Percentiles rank a stretch among this genome's conserved stretches.
Conservation (phyloP, 352 stramenopile species). For the Aphanomyces euteiches region DNA sequence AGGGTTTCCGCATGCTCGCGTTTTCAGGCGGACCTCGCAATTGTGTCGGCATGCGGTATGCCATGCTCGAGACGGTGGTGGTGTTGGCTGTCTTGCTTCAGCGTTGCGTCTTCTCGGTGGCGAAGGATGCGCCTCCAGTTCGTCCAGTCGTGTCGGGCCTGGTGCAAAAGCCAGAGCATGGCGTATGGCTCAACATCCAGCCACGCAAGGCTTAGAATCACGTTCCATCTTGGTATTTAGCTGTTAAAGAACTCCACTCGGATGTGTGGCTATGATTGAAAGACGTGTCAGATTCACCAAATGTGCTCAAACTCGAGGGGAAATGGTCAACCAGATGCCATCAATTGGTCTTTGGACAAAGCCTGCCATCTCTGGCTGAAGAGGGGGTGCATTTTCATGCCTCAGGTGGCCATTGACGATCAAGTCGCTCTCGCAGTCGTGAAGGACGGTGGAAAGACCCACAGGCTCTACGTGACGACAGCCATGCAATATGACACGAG, state of each 20-base stretch:
- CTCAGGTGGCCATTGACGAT: too few species aligned
- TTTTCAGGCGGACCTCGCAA: slow-evolving; percentile 65
- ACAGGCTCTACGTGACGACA: slow-evolving; percentile 62
- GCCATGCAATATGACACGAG: slow-evolving; percentile 46
- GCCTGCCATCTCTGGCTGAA: too few species aligned
- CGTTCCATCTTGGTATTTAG: too few species aligned
- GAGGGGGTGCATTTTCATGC: too few species aligned
- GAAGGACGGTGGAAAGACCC: slow-evolving; percentile 65
- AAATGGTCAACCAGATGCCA: too few species aligned
- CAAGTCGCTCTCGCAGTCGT: slow-evolving; percentile 69
- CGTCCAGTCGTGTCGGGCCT: neutral
- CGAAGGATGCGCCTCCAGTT: slow-evolving; percentile 7
- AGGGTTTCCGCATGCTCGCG: slow-evolving; percentile 58
- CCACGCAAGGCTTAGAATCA: too few species aligned
- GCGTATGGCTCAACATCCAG: neutral
- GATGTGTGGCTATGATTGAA: too few species aligned
- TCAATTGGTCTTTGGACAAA: too few species aligned
- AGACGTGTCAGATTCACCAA: too few species aligned
- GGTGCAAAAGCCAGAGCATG: slow-evolving; percentile 9
- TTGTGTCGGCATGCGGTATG: slow-evolving; percentile 71
- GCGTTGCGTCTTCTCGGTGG: neutral
- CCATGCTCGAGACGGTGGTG: slow-evolving; percentile 55
- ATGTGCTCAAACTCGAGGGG: too few species aligned
- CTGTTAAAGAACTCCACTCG: too few species aligned
- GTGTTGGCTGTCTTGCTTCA: slow-evolving; percentile 1